phyloP scores from a whole-genome alignment of 2,329 filamentous ascomycete genomes.

The Venturia aucupariae region DNA sequence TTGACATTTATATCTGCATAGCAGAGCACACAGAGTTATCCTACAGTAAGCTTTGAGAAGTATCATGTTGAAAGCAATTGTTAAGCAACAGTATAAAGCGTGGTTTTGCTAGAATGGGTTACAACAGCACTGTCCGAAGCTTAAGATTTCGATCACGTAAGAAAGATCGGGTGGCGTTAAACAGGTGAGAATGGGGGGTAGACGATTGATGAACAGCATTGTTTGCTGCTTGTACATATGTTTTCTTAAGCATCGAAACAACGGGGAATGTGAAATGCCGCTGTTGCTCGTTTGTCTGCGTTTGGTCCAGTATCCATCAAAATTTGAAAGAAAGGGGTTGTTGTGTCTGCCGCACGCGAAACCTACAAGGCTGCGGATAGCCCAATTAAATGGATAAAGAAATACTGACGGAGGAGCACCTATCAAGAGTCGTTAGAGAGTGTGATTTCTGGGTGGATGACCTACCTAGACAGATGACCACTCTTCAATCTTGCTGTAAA shows the following conservation, averaged over 20 bases:
- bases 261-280: constrained; percentile 1
- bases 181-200: neutral
- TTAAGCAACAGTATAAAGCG: neutral
- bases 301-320: neutral
- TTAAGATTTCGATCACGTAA: neutral
- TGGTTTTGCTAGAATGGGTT: neutral
- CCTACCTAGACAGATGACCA: neutral
- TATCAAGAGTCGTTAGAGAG: neutral
- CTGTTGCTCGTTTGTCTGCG: neutral
- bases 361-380: too few relatives aligned
- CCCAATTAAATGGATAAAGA: too few relatives aligned
- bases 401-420: neutral
- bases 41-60: neutral
- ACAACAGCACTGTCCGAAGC: neutral
- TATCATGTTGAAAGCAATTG: neutral
- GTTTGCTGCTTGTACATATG: constrained; percentile 2
- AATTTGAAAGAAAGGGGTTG: neutral
- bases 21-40: neutral
- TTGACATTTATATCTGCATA: constrained; percentile 1
- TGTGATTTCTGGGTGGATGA: too few relatives aligned
- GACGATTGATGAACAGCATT: neutral
- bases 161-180: neutral
- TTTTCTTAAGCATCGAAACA: neutral
- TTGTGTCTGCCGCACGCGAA: too few relatives aligned
- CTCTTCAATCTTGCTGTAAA: neutral